Evolutionary conservation across 2,329 filamentous ascomycete genomes (phyloP).

Genomic region (Rhinocladiella mackenziei): DNA sequence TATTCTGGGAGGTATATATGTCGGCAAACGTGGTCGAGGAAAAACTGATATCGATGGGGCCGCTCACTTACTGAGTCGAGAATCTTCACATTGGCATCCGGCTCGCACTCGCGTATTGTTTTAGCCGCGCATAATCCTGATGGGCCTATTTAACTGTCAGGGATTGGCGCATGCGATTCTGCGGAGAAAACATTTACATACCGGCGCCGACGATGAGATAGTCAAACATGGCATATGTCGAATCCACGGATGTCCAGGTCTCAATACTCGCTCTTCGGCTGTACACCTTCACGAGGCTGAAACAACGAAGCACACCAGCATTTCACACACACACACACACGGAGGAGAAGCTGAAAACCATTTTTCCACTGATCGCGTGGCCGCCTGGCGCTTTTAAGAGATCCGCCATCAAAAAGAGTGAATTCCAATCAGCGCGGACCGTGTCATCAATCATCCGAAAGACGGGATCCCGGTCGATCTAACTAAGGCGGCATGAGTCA

Average conservation of each 20-base stretch:
- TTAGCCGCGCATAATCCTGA: slow-evolving; percentile 27
- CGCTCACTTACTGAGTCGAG: slow-evolving; percentile 21
- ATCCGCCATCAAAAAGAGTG: too few species aligned
- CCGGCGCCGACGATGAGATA: slow-evolving; percentile 27
- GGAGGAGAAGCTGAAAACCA: too few species aligned
- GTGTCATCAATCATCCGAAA: too few species aligned
- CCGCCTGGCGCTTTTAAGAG: too few species aligned
- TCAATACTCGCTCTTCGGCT: background rate
- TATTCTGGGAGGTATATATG: slow-evolving; percentile 13
- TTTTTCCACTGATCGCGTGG: too few species aligned
- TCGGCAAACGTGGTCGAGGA: background rate
- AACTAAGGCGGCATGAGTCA: too few species aligned
- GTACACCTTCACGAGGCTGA: background rate
- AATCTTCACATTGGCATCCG: slow-evolving; percentile 21
- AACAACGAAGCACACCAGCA: background rate
- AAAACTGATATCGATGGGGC: background rate
- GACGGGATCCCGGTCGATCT: too few species aligned
- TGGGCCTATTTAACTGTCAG: slow-evolving; percentile 14
- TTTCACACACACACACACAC: too few species aligned
- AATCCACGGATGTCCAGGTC: background rate
- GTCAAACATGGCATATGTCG: slow-evolving; percentile 13
- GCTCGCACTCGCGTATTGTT: slow-evolving; percentile 27
- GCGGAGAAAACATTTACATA: slow-evolving; percentile 1
- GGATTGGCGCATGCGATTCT: background rate
- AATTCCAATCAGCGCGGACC: too few species aligned